Conservation (phyloP, 345 rosid species). For the Raphanus sativus region DNA sequence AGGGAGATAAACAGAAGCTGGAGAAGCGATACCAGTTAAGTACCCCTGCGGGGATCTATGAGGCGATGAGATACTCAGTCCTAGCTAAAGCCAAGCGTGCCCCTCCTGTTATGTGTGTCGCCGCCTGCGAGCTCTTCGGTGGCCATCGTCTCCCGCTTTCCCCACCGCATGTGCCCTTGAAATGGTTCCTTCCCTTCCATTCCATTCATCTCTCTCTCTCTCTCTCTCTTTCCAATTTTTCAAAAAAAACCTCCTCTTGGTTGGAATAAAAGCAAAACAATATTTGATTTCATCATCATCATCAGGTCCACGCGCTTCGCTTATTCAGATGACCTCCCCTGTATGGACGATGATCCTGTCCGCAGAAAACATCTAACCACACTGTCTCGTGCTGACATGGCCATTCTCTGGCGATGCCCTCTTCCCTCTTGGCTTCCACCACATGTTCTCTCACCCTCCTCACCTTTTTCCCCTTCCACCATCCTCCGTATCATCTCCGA, state of each 20-base stretch:
- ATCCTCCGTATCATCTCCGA: slow-evolving; percentile 76
- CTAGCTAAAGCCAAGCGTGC: slow-evolving; percentile 82
- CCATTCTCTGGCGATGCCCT: slow-evolving; percentile 96
- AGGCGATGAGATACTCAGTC: slow-evolving; percentile 94
- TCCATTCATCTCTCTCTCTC: too few relatives aligned
- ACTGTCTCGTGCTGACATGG: slow-evolving; percentile 68
- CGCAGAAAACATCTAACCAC: slow-evolving; percentile 89
- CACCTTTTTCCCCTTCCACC: slow-evolving; percentile 63
- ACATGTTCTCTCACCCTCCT: slow-evolving; percentile 71
- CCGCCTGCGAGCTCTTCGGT: slow-evolving; percentile 87
- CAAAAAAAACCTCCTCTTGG: not conserved
- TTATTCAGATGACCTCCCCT: slow-evolving; percentile 96
- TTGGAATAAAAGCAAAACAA: not conserved
- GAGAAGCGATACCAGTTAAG: slow-evolving; percentile 71
- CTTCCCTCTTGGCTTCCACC: slow-evolving; percentile 89
- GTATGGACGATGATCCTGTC: slow-evolving; percentile 84
- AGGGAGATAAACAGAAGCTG: slow-evolving; percentile 70
- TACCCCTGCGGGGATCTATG: slow-evolving; percentile 74
- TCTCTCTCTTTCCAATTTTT: too few relatives aligned
- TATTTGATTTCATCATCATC: not conserved
- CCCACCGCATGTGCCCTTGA: slow-evolving; percentile 98
- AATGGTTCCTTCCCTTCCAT: slow-evolving; percentile 52
- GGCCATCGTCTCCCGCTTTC: slow-evolving; percentile 73
- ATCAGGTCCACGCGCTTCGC: slow-evolving; percentile 75
- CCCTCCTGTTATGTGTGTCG: slow-evolving; percentile 94